phyloP scores from a whole-genome alignment of 176 grass and related monocot species.

The Ampelocalamus luodianensis region DNA sequence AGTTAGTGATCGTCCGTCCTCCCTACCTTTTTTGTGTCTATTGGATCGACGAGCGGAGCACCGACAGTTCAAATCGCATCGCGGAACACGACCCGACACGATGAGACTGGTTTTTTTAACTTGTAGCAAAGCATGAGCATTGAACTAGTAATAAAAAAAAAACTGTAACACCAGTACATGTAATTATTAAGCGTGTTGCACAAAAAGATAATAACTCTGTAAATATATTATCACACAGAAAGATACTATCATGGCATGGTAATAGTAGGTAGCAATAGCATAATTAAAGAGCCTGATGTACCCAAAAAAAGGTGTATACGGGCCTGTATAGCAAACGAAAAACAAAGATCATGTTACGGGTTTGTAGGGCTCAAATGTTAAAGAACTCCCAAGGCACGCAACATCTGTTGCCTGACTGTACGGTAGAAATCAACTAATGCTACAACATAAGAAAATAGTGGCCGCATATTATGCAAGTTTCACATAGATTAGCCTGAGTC shows the following conservation, averaged over 20 bases:
- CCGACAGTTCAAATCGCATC: too few species aligned
- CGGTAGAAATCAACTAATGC: neutral
- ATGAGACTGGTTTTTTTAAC: too few species aligned
- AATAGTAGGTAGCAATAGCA: neutral
- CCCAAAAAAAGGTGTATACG: neutral
- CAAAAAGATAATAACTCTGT: neutral
- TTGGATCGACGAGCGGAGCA: too few species aligned
- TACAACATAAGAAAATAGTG: neutral
- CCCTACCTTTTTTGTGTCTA: too few species aligned
- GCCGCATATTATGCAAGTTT: neutral
- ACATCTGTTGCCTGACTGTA: too few species aligned
- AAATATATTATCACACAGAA: neutral
- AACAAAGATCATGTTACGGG: conserved; percentile 56
- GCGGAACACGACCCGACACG: too few species aligned
- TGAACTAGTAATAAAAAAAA: too few species aligned
- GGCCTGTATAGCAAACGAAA: neutral
- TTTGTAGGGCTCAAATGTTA: conserved; percentile 16
- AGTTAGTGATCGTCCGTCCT: too few species aligned
- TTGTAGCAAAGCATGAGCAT: too few species aligned
- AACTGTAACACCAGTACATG: too few species aligned
- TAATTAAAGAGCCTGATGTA: neutral
- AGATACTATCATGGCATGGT: neutral
- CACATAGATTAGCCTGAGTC: neutral
- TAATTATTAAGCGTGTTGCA: neutral
- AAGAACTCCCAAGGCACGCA: too few species aligned